Evolutionary conservation across 805 yeast genomes (phyloP), one percentile per base, ranked within the genome.

Genomic region (Maudiozyma bulderi): DNA sequence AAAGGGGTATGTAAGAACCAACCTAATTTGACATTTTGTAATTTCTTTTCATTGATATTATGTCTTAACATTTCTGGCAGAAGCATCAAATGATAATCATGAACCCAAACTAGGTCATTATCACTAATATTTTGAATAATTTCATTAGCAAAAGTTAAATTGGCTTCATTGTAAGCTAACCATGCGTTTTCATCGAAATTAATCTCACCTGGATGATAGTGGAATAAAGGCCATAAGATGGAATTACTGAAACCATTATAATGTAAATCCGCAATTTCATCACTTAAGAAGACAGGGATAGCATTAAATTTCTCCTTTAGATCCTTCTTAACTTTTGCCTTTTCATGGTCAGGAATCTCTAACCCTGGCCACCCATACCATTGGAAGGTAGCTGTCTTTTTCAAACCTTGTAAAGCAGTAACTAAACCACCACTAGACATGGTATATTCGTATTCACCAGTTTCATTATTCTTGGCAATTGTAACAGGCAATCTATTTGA

Each of bases 301-400:
- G 98, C 93, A 53, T 83, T 83, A 73, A 89, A 93, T 62, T 87
- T 81, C 34, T 77, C 78, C 64, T 75, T 73, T 50, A 93, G 71
- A 54, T 90, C 96, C 20, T 69, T 62, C 50, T 80, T 80, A 48
- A 93, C 95, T 49, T 71, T 70, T 0, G 69, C 78, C 61, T 83
- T 82, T 54, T 89, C 95, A 42, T 74, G 75, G 29, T 75, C 86
- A 1, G 95, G 95, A 5, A 93, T 76, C 57, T 89, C 95, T 61
- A 89, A 68, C 9, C 91, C 95, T 1, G 98, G 96, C 99, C 99
- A 93, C 13, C 99, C 99, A 60, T 86, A 82, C 99, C 99, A 93
- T 64, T 89, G 93, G 68, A 89, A 89, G 45, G 84, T 82, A 8
- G 87, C 80, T 3, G 82, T 70, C 60, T 86, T 85, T 65, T 87